Percentiles rank a stretch among this genome's conserved stretches.
phyloP scores from a whole-genome alignment of 2,329 filamentous ascomycete genomes.

The Elsinoe batatas region DNA sequence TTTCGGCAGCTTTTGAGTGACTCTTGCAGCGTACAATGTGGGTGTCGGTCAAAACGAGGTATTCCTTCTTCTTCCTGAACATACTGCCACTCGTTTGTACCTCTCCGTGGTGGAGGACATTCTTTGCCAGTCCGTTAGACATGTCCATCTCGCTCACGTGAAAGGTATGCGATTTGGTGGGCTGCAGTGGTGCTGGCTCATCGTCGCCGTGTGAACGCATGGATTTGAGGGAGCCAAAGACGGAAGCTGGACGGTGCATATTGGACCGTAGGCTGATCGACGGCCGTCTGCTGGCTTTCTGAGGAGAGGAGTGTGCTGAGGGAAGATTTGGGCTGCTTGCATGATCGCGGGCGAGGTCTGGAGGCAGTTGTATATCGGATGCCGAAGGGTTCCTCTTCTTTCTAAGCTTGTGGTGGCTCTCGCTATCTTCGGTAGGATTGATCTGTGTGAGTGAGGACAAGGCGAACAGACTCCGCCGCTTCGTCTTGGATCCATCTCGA shows the following conservation, averaged over 20 bases:
- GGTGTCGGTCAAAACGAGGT: constrained; percentile 59
- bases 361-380: constrained; percentile 18
- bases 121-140: constrained; percentile 24
- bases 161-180: constrained; percentile 42
- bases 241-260: constrained; percentile 36
- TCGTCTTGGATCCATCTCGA: constrained; percentile 18
- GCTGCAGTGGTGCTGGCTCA: constrained; percentile 36
- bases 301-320: constrained; percentile 19
- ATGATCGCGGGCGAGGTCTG: constrained; percentile 20
- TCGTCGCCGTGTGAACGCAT: constrained; percentile 44
- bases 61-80: constrained; percentile 64
- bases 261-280: constrained; percentile 21
- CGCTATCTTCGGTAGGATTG: constrained; percentile 17
- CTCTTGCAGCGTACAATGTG: constrained; percentile 60
- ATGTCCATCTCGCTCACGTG: constrained; percentile 33
- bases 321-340: constrained; percentile 17
- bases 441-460: constrained; percentile 25
- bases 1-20: constrained; percentile 54
- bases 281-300: constrained; percentile 20
- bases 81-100: constrained; percentile 60
- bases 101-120: constrained; percentile 57
- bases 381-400: constrained; percentile 20
- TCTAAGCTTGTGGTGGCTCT: constrained; percentile 20
- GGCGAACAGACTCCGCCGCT: constrained; percentile 25
- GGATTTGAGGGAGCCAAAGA: constrained; percentile 50